These are phyloP conservation scores for Exidia glandulosa DNA, from an alignment of 768 basidiomycete genomes.

Conservation along the genomic window DNA sequence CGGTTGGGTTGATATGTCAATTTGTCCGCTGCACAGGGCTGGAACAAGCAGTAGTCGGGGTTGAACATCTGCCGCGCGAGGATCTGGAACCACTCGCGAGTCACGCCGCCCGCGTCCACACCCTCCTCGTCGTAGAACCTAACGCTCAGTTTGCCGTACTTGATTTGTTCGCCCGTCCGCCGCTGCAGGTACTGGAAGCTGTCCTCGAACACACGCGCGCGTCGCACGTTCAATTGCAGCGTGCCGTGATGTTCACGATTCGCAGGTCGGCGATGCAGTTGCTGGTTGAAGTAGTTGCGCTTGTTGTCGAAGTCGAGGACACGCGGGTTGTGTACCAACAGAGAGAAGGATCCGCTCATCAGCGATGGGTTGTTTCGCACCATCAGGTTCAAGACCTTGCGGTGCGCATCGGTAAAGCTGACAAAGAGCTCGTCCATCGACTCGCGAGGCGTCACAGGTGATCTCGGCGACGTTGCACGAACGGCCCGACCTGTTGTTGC, in stretches of 20 bases:
- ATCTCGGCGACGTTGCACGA: conserved; percentile 49
- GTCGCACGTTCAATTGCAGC: conserved; percentile 78
- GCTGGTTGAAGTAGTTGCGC: conserved; percentile 89
- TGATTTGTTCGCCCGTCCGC: conserved; percentile 90
- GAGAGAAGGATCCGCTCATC: conserved; percentile 96
- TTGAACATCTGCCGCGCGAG: conserved; percentile 98
- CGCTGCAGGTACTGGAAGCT: conserved; percentile 88
- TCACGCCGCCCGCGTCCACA: conserved; percentile 96
- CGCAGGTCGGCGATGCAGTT: conserved; percentile 75
- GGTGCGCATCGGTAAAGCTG: conserved; percentile 83
- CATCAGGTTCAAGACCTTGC: conserved; percentile 92
- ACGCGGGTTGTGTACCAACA: conserved; percentile 89
- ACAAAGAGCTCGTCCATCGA: conserved; percentile 88
- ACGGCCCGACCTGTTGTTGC: conserved; percentile 37
- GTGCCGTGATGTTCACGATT: conserved; percentile 73
- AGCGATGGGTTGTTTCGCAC: conserved; percentile 96
- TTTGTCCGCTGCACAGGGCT: conserved; percentile 91
- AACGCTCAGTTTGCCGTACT: conserved; percentile 92
- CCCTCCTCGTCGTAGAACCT: conserved; percentile 97
- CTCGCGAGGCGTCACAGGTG: conserved; percentile 36
- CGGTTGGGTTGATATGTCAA: conserved; percentile 95
- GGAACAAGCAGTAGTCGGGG: conserved; percentile 95
- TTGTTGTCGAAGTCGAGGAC: conserved; percentile 99
- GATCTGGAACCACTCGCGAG: conserved; percentile 97
- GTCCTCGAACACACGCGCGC: conserved; percentile 92